Base-by-base conservation (phyloP, 306 rosid genomes). In the Vachellia collinsii region DNA sequence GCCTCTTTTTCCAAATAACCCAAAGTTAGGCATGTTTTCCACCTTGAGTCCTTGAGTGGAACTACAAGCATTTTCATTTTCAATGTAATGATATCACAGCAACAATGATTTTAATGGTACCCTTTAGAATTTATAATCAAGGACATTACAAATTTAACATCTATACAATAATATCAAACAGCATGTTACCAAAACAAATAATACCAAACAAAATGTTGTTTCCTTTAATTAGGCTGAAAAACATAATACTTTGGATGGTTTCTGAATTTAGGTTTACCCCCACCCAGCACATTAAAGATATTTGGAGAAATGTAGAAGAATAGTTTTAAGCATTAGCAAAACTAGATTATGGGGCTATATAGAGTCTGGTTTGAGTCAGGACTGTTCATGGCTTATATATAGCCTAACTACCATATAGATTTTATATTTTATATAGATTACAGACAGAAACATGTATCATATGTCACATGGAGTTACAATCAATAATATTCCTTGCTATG, bases 41-140 rank as follows among this genome's bases (percentile, higher is more conserved):
- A 82, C 59, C 58, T 70, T 62, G 41, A 62, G 9, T 23, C 68
- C 68, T 62, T 12, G 29, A 54, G 46, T 77, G 67, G 47, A 61
- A 62, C 62, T 42, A 74, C 51, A 80, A 74, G 72, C 37, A 61
- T 36, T 64, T 47, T 38, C 37, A 61, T 36, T 64, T 47, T 38
- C 73, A 72, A 50, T 42, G 69, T 67, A 59, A 62, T 22, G 68
- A 72, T 43, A 76, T 61, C 65, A 20, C 76, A 66, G 75, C 75
- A 79, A 83, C 71, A 71, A 44, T 47, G 39, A 46, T 46, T 69
- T 42, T 23, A 82, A 37, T 74, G 68, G 82, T 53, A 41, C 53
- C 74, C 47, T 44, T 58, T 34, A 38, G 14, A 81, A 29, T 66
- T 63, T 75, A 80, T 50, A 38, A 79, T 61, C 71, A 70, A 59